A percentile compares a stretch with the other conserved stretches of the same genome.
These are phyloP conservation scores for Triticum monococcum DNA, from an alignment of 176 grass and related monocot genomes.

Conservation along the genomic window DNA sequence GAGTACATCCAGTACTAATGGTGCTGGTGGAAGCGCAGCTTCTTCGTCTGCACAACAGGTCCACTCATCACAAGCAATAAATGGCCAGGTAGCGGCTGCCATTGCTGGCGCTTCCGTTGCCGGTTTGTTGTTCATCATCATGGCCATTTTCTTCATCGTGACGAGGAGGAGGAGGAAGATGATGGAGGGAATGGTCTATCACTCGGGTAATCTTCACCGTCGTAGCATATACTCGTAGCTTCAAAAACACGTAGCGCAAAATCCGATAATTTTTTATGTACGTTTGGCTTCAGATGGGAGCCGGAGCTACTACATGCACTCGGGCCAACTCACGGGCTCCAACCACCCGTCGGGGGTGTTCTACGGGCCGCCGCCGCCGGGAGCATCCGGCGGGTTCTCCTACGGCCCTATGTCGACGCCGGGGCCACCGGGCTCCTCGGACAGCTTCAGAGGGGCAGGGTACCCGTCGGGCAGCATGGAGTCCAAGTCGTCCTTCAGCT, in stretches of 20 bases:
- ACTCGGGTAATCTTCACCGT: slow-evolving; percentile 9
- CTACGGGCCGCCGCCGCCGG: not conserved
- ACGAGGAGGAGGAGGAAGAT: slow-evolving; percentile 36
- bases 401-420: not conserved
- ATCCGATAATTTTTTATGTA: not conserved
- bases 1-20: not conserved
- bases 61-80: not conserved
- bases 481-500: slow-evolving; percentile 66
- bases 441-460: not conserved
- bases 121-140: slow-evolving; percentile 27
- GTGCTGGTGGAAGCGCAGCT: not conserved
- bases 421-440: not conserved
- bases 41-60: not conserved
- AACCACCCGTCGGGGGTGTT: slow-evolving; percentile 9
- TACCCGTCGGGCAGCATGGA: slow-evolving; percentile 36
- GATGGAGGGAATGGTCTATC: slow-evolving; percentile 18
- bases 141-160: slow-evolving; percentile 32
- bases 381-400: slow-evolving; percentile 13
- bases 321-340: slow-evolving; percentile 22
- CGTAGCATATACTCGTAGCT: too few relatives aligned
- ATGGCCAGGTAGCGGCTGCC: slow-evolving; percentile 14
- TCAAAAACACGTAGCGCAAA: too few relatives aligned
- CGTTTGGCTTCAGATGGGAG: slow-evolving; percentile 19
- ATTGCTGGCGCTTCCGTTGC: slow-evolving; percentile 25
- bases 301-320: slow-evolving; percentile 31